Conservation (phyloP, 176 grass and related monocot species). For the barley (Hordeum vulgare) region DNA sequence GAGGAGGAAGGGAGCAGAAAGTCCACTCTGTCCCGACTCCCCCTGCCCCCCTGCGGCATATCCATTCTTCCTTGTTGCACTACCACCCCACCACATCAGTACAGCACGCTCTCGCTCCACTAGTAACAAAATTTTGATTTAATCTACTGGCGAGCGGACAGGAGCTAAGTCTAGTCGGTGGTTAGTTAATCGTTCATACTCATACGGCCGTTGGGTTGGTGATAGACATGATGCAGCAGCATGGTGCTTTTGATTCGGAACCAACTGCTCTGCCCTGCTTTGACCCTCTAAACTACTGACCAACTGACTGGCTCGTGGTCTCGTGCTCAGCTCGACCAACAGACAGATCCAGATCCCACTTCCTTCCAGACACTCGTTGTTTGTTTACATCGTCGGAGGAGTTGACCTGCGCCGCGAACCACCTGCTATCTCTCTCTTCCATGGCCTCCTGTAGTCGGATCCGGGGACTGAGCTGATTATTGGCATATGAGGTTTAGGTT, state of each 20-base stretch:
- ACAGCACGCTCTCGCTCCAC: too few relatives aligned
- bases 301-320: neutral
- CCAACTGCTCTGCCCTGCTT: neutral
- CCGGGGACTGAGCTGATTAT: neutral
- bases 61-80: too few relatives aligned
- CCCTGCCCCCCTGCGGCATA: too few relatives aligned
- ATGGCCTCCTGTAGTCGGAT: neutral
- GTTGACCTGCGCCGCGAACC: neutral
- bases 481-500: neutral
- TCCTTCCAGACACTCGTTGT: neutral
- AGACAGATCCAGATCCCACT: constrained; percentile 1
- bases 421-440: neutral
- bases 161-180: too few relatives aligned
- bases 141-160: too few relatives aligned
- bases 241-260: neutral
- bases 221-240: neutral
- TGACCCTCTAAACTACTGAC: neutral
- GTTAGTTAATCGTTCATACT: neutral
- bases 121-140: too few relatives aligned
- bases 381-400: neutral
- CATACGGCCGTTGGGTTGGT: neutral
- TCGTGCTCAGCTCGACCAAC: neutral
- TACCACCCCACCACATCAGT: too few relatives aligned
- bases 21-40: neutral
- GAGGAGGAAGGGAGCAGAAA: neutral